Evolutionary conservation across 2,329 filamentous ascomycete genomes (phyloP), one percentile per base, ranked within the genome.

Genomic region (Zelopaecilomyces penicillatus): DNA sequence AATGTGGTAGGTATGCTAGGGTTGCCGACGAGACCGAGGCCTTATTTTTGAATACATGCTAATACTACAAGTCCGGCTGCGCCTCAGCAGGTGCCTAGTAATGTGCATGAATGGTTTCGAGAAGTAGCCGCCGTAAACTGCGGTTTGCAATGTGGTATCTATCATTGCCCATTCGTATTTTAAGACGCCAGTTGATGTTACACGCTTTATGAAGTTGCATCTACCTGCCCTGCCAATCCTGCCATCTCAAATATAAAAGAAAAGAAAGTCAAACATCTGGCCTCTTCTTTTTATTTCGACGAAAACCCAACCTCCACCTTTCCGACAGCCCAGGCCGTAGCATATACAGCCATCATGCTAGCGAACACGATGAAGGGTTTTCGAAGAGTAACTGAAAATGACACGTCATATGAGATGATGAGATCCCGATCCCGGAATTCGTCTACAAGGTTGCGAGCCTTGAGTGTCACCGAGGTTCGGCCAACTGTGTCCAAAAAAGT

Each of bases 401-500:
- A 79, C 60, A 93, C 87, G 51, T 95, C 86, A 65, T 98, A 98
- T 2, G 85, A 84, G 43, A 97, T 85, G 55, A 95, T 71, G 26
- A 97, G 65, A 52, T 93, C 82, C 30, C 86, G 82, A 58, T 90
- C 88, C 43, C 90, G 78, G 58, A 90, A 80, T 54, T 97, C 93
- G 56, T 98, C 93, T 1, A 94, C 87, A 42, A 97, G 71, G 63
- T 96, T 97, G 55, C 82, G 75, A 6, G 88, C 87, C 50, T 83
- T 85, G 57, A 98, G 74, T 41, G 77, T 83, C 49, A 98, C 74
- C 0, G 83, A 78, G 1, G 91, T 94, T 51, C 93, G 86, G 49
- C 93, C 93, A 30, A 91, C 58, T 0, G 93, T 97, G 65, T 98
- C 93, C 69, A 98, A 85, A 67, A 89, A 98, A 0, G 90, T 96